Conservation (phyloP, 148 eudicot genomes). For the Chenopodium quinoa region DNA sequence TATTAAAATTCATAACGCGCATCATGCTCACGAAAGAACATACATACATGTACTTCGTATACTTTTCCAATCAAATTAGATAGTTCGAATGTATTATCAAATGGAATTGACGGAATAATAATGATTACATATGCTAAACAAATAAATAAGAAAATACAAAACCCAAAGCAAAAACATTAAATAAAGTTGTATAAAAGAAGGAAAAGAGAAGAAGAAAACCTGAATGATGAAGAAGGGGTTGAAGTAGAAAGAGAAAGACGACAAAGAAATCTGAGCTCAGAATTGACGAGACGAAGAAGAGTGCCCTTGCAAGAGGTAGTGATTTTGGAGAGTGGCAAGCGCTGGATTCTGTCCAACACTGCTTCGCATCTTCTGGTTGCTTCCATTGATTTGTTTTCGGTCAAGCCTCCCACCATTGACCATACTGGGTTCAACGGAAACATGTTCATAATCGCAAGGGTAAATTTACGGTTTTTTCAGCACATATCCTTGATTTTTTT, state of each 20-base stretch:
- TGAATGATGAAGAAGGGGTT: conserved; percentile 25
- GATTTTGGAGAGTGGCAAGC: conserved; percentile 36
- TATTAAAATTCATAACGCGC: too few relatives aligned
- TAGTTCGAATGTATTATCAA: too few relatives aligned
- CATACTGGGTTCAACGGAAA: too few relatives aligned
- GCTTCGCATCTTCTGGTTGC: conserved; percentile 42
- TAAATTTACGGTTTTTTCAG: too few relatives aligned
- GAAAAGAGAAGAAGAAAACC: conserved; percentile 21
- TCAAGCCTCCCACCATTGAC: background rate
- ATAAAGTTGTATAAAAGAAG: background rate
- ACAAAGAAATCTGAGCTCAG: conserved; percentile 73
- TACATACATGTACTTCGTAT: too few relatives aligned
- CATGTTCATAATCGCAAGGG: too few relatives aligned
- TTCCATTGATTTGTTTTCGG: background rate
- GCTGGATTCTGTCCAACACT: conserved; percentile 32
- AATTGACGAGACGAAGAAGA: conserved; percentile 54
- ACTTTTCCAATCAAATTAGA: too few relatives aligned
- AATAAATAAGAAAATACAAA: background rate
- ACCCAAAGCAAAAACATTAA: background rate
- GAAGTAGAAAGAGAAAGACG: conserved; percentile 36
- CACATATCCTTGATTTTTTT: too few relatives aligned
- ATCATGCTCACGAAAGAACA: too few relatives aligned
- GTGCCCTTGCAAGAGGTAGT: conserved; percentile 45
- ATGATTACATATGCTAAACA: background rate
- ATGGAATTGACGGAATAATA: too few relatives aligned